Conservation (phyloP, 495 filamentous ascomycete genomes). For the Penicillium turbatum region DNA sequence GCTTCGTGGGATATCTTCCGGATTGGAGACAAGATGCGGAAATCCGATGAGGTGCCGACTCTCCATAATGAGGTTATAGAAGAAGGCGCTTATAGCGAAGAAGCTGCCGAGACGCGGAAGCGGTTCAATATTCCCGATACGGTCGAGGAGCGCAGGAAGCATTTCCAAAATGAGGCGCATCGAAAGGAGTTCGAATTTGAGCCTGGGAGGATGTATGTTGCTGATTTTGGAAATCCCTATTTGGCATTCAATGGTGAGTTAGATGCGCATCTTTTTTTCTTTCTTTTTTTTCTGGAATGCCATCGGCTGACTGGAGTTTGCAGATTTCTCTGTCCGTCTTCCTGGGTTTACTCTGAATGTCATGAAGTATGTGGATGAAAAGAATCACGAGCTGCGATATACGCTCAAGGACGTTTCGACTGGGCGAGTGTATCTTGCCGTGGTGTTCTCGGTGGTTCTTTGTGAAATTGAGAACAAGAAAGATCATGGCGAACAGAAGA, state of each 20-base stretch:
- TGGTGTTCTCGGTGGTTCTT: constrained; percentile 68
- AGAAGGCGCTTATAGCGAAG: constrained; percentile 62
- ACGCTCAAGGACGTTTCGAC: constrained; percentile 73
- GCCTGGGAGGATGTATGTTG: constrained; percentile 57
- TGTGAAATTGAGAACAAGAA: constrained; percentile 14
- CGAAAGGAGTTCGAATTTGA: constrained; percentile 54
- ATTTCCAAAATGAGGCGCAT: constrained; percentile 52
- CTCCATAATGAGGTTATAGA: constrained; percentile 50
- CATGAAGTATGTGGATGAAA: constrained; percentile 76
- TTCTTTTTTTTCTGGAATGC: too few species aligned
- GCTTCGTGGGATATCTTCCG: constrained; percentile 69
- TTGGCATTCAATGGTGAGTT: constrained; percentile 69
- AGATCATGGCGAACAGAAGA: constrained; percentile 1
- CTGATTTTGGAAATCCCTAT: constrained; percentile 92
- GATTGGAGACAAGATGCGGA: constrained; percentile 50
- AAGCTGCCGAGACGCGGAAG: constrained; percentile 47
- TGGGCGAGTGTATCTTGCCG: constrained; percentile 67
- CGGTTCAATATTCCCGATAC: constrained; percentile 48
- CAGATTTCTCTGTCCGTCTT: constrained; percentile 70
- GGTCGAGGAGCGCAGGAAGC: constrained; percentile 55
- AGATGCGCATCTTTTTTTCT: neutral
- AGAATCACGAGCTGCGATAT: constrained; percentile 76
- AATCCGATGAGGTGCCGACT: constrained; percentile 9
- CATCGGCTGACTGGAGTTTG: constrained; percentile 6
- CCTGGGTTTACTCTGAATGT: constrained; percentile 76